Evolutionary conservation across 1,139 yeast species (phyloP), one percentile per base, ranked within the genome.

Genomic region (Magnusiomyces tetraspermus): DNA sequence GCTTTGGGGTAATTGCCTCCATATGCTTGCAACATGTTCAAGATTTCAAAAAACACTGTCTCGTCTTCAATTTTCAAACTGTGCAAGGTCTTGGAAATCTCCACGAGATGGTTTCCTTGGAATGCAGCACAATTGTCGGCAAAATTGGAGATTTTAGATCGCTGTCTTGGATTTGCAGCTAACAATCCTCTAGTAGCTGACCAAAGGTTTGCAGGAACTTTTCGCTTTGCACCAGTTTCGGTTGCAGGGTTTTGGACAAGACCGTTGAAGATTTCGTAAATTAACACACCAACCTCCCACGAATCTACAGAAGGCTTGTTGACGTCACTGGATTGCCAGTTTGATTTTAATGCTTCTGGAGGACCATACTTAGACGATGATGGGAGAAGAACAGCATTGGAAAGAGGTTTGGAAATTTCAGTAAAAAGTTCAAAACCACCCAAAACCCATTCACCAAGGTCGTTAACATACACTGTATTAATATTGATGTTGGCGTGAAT

Each of bases 381-480:
- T 1, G 73, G 72, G 31, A 72, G 57, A 11, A 65, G 53, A 1
- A 63, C 59, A 5, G 67, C 71, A 47, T 64, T 64, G 3, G 63
- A 55, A 43, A n/a, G 19, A 19, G 26, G 8, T 17, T 43, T 23
- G 2, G 36, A 6, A 24, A 43, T n/a, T 28, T 43, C 23, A 2
- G 46, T 26, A n/a, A 85, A 73, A 3, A 85, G 67, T 65, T 90
- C 97, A 61, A 89, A 79, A 1, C 96, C 96, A 58, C 86, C 85
- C 26, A 90, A 66, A 55, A 82, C 84, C 94, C 96, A 87, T 62
- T 86, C 95, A 8, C 96, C 95, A 42, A 73, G 65, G 23, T 74
- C 76, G 53, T 78, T 84, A 15, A 87, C 80, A 66, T 70, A 88
- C 0, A 90, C 75, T 0, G 86, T 77, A 43, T 77, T 74, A 30